These are phyloP conservation scores for Colletotrichum sp. DNA, from an alignment of 2,329 filamentous ascomycete genomes.

Conservation along the genomic window DNA sequence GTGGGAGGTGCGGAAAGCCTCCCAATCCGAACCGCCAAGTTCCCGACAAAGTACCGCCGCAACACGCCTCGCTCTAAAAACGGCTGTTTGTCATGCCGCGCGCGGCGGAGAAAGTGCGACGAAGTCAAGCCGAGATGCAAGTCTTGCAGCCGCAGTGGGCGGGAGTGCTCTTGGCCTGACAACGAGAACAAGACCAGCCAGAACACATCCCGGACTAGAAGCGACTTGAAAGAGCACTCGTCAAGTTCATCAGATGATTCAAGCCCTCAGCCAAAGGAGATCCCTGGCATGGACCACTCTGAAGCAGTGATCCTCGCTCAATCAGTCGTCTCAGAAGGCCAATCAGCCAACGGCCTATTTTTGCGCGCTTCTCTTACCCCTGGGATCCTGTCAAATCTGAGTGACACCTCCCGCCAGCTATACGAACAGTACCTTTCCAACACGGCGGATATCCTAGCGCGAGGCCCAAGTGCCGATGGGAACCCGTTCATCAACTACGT, in stretches of 20 bases:
- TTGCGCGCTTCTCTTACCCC: not conserved
- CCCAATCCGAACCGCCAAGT: not conserved
- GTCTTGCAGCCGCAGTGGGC: not conserved
- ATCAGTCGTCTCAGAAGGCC: fast-evolving
- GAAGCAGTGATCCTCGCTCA: not conserved
- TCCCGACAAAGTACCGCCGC: not conserved
- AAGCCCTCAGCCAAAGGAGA: fast-evolving
- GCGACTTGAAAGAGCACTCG: not conserved
- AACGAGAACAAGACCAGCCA: not conserved
- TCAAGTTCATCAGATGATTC: not conserved
- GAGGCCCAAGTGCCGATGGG: not conserved
- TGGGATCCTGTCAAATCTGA: not conserved
- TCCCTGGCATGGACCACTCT: not conserved
- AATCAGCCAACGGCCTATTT: fast-evolving
- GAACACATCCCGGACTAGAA: fast-evolving
- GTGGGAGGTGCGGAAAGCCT: no score
- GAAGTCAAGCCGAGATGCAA: not conserved
- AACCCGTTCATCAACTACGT: not conserved
- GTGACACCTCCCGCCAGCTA: not conserved
- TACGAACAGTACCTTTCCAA: not conserved
- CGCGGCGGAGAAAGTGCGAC: not conserved
- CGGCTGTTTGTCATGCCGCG: not conserved
- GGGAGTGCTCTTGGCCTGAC: not conserved
- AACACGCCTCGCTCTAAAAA: not conserved
- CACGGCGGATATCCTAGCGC: not conserved